Conservation (phyloP, 768 basidiomycete species). For the Amanita thiersii region DNA sequence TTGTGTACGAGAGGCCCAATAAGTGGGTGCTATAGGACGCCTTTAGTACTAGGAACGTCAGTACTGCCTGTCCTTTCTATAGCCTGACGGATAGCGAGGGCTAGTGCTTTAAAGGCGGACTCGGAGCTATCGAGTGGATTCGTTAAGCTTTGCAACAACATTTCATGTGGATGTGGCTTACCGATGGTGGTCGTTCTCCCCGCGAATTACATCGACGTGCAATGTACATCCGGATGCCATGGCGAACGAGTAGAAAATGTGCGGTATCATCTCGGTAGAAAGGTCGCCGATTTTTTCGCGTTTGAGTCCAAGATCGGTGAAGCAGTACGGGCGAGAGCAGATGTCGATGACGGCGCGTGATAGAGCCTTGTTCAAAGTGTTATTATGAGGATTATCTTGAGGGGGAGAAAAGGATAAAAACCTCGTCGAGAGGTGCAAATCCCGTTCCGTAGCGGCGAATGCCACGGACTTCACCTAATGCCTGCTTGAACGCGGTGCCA, state of each 20-base stretch:
- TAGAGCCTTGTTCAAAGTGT: slow-evolving; percentile 54
- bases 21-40: slow-evolving; percentile 52
- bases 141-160: neutral
- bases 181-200: slow-evolving; percentile 98
- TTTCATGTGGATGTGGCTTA: slow-evolving; percentile 23
- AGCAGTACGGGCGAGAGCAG: slow-evolving; percentile 94
- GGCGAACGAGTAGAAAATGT: slow-evolving; percentile 97
- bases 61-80: slow-evolving; percentile 81
- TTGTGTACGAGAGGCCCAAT: too few relatives aligned
- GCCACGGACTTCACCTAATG: slow-evolving; percentile 89
- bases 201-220: slow-evolving; percentile 89
- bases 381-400: slow-evolving; percentile 4
- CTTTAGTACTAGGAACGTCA: slow-evolving; percentile 96
- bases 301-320: slow-evolving; percentile 80
- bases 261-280: slow-evolving; percentile 97
- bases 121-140: slow-evolving; percentile 57
- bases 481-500: slow-evolving; percentile 88
- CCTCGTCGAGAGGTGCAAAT: slow-evolving; percentile 96
- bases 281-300: slow-evolving; percentile 92
- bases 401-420: slow-evolving; percentile 26
- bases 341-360: slow-evolving; percentile 97
- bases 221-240: slow-evolving; percentile 91
- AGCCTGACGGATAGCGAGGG: slow-evolving; percentile 92
- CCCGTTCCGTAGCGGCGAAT: slow-evolving; percentile 95
- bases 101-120: slow-evolving; percentile 96